A percentile compares a stretch with the other conserved stretches of the same genome.
phyloP scores from a whole-genome alignment of 352 stramenopile species.

The Phytophthora pisi region DNA sequence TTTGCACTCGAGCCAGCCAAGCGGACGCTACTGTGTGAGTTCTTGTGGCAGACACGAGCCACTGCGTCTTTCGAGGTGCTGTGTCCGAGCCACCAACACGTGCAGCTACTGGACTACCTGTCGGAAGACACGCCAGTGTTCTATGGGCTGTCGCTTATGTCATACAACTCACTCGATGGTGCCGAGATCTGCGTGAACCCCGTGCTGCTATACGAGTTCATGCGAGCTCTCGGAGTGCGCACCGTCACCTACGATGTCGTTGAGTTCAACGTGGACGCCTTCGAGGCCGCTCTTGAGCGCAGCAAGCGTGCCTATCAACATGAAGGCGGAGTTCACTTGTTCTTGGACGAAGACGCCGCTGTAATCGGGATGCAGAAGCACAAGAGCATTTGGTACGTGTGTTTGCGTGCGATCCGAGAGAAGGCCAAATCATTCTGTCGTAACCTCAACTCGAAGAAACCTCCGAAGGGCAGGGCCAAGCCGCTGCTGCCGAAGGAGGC shows the following conservation, averaged over 20 bases:
- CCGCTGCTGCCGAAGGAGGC: conserved; percentile 19
- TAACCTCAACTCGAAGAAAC: conserved; percentile 38
- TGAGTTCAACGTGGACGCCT: conserved; percentile 38
- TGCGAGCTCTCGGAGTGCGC: conserved; percentile 55
- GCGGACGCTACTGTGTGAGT: conserved; percentile 60
- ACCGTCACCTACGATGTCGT: conserved; percentile 69
- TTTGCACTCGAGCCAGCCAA: conserved; percentile 40
- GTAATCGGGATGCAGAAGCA: conserved; percentile 89
- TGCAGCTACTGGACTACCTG: conserved; percentile 76
- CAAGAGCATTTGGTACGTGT: conserved; percentile 88
- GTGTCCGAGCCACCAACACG: conserved; percentile 74
- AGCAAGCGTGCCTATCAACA: conserved; percentile 66
- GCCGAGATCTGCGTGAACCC: conserved; percentile 82
- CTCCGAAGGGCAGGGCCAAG: conserved; percentile 25
- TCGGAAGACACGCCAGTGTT: conserved; percentile 78
- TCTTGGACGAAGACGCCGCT: conserved; percentile 54
- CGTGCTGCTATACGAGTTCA: conserved; percentile 67
- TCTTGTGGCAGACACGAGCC: conserved; percentile 76
- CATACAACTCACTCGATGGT: conserved; percentile 34
- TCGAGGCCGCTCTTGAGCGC: conserved; percentile 41
- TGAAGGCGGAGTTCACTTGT: conserved; percentile 78
- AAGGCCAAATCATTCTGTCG: conserved; percentile 75
- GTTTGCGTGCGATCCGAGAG: conserved; percentile 85
- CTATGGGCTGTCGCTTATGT: conserved; percentile 74
- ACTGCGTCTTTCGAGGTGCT: conserved; percentile 85